Percentiles rank a stretch among this genome's conserved stretches.
These are phyloP conservation scores for Eurotiales sp. DNA, from an alignment of 2,329 filamentous ascomycete species.

Conservation along the genomic window DNA sequence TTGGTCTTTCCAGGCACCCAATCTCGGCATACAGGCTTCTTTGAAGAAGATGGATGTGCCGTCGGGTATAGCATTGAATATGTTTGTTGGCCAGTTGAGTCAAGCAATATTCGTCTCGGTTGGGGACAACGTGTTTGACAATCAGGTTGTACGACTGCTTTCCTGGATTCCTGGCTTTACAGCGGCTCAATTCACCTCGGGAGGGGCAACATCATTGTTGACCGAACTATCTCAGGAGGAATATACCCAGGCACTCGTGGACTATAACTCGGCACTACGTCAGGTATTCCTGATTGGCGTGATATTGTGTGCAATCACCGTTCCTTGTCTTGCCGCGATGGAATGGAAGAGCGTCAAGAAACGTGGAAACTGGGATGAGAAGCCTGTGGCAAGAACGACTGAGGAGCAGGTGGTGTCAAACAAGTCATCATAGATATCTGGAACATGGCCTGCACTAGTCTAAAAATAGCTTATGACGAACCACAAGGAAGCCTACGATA, in stretches of 20 bases:
- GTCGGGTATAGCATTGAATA: background rate
- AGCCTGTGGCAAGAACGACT: too few species aligned
- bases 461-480: too few species aligned
- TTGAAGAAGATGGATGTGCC: background rate
- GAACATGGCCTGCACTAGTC: too few species aligned
- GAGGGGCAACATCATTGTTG: background rate
- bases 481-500: too few species aligned
- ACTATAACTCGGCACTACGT: background rate
- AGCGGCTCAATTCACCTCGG: background rate
- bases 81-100: background rate
- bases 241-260: background rate
- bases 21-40: background rate
- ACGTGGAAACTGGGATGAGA: too few species aligned
- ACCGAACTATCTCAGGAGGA: background rate
- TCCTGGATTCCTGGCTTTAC: background rate
- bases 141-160: background rate
- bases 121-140: background rate
- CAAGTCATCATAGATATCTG: too few species aligned
- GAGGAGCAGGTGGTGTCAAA: too few species aligned
- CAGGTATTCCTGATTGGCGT: background rate
- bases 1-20: constrained; percentile 5
- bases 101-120: background rate
- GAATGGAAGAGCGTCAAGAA: constrained; percentile 4
- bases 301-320: background rate
- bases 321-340: background rate